These are phyloP conservation scores for Phaseolus lunatus DNA, from an alignment of 306 rosid genomes.

Conservation along the genomic window DNA sequence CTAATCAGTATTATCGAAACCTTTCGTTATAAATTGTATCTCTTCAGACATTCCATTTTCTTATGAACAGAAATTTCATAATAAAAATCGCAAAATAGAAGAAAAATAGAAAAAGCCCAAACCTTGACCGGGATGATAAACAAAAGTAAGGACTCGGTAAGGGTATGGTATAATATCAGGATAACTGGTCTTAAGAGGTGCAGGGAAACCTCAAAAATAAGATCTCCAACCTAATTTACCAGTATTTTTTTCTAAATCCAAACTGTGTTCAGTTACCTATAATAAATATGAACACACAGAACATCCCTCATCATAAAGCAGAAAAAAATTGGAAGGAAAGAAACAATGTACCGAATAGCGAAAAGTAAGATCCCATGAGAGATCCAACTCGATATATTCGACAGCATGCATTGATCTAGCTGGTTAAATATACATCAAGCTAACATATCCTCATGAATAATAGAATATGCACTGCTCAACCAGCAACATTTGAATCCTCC, in stretches of 20 bases:
- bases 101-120: slow-evolving; percentile 37
- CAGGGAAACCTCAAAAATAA: slow-evolving; percentile 33
- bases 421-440: slow-evolving; percentile 43
- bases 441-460: slow-evolving; percentile 1
- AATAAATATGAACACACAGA: not conserved
- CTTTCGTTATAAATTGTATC: not conserved
- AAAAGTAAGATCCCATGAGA: slow-evolving; percentile 48
- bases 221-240: slow-evolving; percentile 54
- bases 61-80: not conserved
- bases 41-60: not conserved
- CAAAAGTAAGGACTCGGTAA: slow-evolving; percentile 35
- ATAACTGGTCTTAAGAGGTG: slow-evolving; percentile 63
- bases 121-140: slow-evolving; percentile 56
- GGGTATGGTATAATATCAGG: slow-evolving; percentile 43
- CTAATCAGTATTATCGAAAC: not conserved
- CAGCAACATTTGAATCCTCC: slow-evolving; percentile 39
- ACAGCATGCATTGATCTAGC: slow-evolving; percentile 42
- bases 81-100: not conserved
- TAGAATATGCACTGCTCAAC: slow-evolving; percentile 30
- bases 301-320: not conserved
- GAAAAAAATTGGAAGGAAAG: not conserved
- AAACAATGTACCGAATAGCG: slow-evolving; percentile 45
- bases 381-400: slow-evolving; percentile 51
- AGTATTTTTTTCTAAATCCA: slow-evolving; percentile 19
- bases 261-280: not conserved